Evolutionary conservation across 2,329 filamentous ascomycete species (phyloP), one percentile per base, ranked within the genome.

Genomic region (Cladosporium sphaerospermum): DNA sequence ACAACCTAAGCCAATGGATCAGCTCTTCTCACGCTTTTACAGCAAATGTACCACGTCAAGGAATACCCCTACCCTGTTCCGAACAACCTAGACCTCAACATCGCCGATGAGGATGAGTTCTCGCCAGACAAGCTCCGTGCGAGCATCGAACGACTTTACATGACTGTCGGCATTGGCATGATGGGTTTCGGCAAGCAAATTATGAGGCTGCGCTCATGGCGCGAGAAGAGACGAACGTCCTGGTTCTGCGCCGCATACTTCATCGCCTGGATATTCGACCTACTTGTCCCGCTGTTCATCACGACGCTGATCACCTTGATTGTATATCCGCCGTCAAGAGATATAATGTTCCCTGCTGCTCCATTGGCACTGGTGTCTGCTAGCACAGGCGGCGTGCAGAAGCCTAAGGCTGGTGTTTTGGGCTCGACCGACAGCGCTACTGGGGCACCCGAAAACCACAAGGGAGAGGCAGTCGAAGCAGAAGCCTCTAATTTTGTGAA

Each of bases 401-500:
- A 86, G 61, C 88, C 88, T 0, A 81, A 82, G 47, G 80, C 88
- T 2, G 88, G 88, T 1, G 82, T 89, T 0, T 71, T 93, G 0
- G 89, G 86, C 1, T 89, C 85, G 16, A 80, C 84, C 28, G 86
- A 89, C 55, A 89, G 85, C 53, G 78, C 86, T 0, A 95, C 89
- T 0, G 89, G 89, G 1, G 89, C 89, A 0, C 85, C 88, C 0
- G 88, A 95, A 66, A 88, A 89, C 59, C 81, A 89, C 70, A 85
- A 89, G 65, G 89, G 89, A 23, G 88, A 93, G 66, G 87, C 88
- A 0, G 86, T 89, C 1, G 89, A 95, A 66, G 81, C 87, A 56
- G 89, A 95, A 67, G 89, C 89, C 1, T 85, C 80, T 61, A 91
- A 89, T 64, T 85, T 95, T 57, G 84, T 93, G 54, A 85, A 84